phyloP scores from a whole-genome alignment of 2,329 filamentous ascomycete species.

The Diaporthe nobilis region DNA sequence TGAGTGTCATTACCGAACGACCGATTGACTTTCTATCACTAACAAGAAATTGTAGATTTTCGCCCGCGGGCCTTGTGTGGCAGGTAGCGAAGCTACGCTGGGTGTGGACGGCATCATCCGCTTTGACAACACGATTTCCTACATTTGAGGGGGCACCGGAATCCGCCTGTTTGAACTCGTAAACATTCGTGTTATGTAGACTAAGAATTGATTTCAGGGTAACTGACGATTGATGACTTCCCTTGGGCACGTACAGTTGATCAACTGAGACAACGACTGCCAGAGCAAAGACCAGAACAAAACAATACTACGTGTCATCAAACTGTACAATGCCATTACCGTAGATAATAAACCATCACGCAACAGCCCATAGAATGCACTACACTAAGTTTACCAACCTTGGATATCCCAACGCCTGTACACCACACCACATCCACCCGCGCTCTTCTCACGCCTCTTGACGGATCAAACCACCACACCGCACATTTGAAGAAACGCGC shows the following conservation, averaged over 20 bases:
- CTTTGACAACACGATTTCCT: constrained; percentile 80
- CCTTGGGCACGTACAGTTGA: background rate
- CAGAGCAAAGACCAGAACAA: background rate
- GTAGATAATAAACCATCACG: constrained; percentile 24
- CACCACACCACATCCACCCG: constrained; percentile 8
- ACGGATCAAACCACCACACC: background rate
- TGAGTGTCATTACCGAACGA: constrained; percentile 55
- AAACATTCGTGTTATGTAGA: constrained; percentile 1
- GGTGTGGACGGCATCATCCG: constrained; percentile 76
- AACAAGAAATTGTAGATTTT: constrained; percentile 67
- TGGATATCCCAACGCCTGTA: constrained; percentile 37
- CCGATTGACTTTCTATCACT: constrained; percentile 33
- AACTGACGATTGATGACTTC: background rate
- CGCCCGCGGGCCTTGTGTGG: constrained; percentile 81
- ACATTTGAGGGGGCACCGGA: constrained; percentile 52
- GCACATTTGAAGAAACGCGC: background rate
- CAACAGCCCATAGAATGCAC: constrained; percentile 17
- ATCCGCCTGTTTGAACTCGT: background rate
- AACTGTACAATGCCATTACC: constrained; percentile 11
- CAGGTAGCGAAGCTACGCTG: constrained; percentile 74
- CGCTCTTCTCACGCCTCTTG: background rate
- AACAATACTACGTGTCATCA: constrained; percentile 11
- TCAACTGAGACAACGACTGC: background rate
- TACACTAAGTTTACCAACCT: constrained; percentile 20
- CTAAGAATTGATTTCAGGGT: constrained; percentile 11